These are phyloP conservation scores for Cercophora scortea DNA, from an alignment of 495 filamentous ascomycete species.

Conservation along the genomic window DNA sequence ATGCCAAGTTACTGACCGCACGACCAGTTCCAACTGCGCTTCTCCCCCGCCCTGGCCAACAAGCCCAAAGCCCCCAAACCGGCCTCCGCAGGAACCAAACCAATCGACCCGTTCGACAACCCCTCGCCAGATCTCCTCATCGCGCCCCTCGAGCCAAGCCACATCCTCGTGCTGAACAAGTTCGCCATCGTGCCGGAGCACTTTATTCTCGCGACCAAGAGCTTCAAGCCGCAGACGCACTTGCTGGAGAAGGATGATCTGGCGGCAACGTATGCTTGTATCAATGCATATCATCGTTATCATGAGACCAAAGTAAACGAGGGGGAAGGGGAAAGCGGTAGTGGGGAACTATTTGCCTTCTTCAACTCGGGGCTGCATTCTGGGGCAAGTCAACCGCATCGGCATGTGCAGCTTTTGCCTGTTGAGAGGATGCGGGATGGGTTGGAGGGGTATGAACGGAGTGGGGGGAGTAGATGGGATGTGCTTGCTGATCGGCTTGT, in stretches of 20 bases:
- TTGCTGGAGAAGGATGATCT: conserved; percentile 61
- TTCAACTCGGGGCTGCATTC: conserved; percentile 74
- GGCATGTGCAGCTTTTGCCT: conserved; percentile 73
- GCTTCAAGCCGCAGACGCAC: conserved; percentile 60
- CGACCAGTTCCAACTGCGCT: conserved; percentile 62
- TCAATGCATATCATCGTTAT: conserved; percentile 48
- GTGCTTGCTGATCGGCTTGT: conserved; percentile 47
- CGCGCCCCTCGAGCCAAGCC: conserved; percentile 45
- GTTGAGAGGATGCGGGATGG: conserved; percentile 57
- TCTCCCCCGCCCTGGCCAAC: conserved; percentile 65
- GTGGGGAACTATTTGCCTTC: conserved; percentile 57
- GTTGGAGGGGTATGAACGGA: conserved; percentile 16
- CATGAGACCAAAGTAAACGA: conserved; percentile 18
- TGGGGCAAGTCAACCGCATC: conserved; percentile 73
- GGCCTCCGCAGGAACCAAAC: neutral
- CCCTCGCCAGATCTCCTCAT: conserved; percentile 57
- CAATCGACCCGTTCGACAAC: conserved; percentile 62
- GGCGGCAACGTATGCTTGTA: conserved; percentile 53
- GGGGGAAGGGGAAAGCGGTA: conserved; percentile 7
- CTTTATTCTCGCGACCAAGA: conserved; percentile 67
- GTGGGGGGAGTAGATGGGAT: conserved; percentile 25
- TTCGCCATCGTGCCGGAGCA: conserved; percentile 73
- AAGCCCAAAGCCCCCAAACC: conserved; percentile 52
- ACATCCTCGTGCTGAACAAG: conserved; percentile 72
- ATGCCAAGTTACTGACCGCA: too few relatives aligned